Evolutionary conservation across 495 filamentous ascomycete genomes (phyloP), one percentile per base, ranked within the genome.

Genomic region (Gamarada debralockiae): DNA sequence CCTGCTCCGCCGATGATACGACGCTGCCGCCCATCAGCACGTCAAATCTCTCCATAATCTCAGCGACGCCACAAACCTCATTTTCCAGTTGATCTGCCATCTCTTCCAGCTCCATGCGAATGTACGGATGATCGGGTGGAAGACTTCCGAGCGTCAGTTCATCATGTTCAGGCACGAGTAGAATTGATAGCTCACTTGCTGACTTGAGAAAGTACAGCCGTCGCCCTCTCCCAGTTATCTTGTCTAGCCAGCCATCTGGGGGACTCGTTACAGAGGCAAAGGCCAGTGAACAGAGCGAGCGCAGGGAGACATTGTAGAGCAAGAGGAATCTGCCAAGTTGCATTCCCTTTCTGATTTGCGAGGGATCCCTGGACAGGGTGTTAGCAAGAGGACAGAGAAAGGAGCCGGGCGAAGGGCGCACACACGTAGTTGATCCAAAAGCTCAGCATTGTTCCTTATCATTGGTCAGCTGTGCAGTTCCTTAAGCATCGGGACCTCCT

Each of bases 191-290:
- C 47, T 23, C 33, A 65, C 59, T 62, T 55, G 36, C 54, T 57
- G 20, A 64, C 53, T 12, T 15, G 53, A 6, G 53, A 36, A 4
- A 69, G 37, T 2, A 80, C 76, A 0, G 48, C 50, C 46, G 75
- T 77, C 14, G 84, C 80, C 34, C 82, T 76, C 59, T 89, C 86
- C 83, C 85, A 88, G 27, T 78, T 72, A 62, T 87, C 85, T 57
- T 78, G 74, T 43, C 80, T 78, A 8, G 85, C 85, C 14, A 89
- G 76, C 74, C 80, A 89, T 29, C 86, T 76, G 5, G 86, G 86
- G 3, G 82, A 85, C 59, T 89, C 86, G 39, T 85, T 81, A 67
- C 79, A 82, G 17, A 83, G 50, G 0, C 24, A 29, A 15, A 47
- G 29, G 10, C 44, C 44, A 10, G 21, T 23, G 40, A 43, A 43